A percentile compares a stretch with the other conserved stretches of the same genome.
Evolutionary conservation across 75 land plant species (phyloP).

Genomic region (Pinus taeda): DNA sequence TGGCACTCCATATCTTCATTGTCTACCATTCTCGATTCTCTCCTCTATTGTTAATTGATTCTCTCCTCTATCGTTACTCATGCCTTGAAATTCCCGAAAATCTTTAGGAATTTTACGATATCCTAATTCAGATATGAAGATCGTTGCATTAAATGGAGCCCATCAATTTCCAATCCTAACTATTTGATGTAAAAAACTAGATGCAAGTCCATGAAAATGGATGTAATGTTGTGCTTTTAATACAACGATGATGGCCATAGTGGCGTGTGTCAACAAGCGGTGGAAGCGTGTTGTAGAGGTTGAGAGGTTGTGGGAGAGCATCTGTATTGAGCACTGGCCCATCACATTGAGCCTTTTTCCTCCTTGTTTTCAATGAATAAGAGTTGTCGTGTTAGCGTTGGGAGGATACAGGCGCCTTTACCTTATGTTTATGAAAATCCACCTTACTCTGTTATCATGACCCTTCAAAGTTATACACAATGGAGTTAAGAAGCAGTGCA

Average conservation of each 20-base stretch:
- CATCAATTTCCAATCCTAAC: too few species aligned
- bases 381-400: constrained; percentile 40
- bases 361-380: not conserved
- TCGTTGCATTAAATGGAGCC: too few species aligned
- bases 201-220: too few species aligned
- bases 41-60: too few species aligned
- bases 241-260: constrained; percentile 42
- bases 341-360: constrained; percentile 10
- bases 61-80: too few species aligned
- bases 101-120: too few species aligned
- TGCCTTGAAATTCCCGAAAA: too few species aligned
- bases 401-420: constrained; percentile 64
- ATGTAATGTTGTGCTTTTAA: too few species aligned
- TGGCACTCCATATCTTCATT: too few species aligned
- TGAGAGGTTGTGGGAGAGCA: constrained; percentile 51
- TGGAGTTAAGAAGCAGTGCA: constrained; percentile 15
- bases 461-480: not conserved
- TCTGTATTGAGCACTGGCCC: constrained; percentile 38
- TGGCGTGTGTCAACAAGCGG: constrained; percentile 53
- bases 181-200: too few species aligned
- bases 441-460: constrained; percentile 19
- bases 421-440: constrained; percentile 41
- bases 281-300: constrained; percentile 40
- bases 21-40: too few species aligned
- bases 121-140: too few species aligned